A percentile compares a stretch with the other conserved stretches of the same genome.
Evolutionary conservation across 2,329 filamentous ascomycete genomes (phyloP).

Genomic region (Colletotrichum falcatum): DNA sequence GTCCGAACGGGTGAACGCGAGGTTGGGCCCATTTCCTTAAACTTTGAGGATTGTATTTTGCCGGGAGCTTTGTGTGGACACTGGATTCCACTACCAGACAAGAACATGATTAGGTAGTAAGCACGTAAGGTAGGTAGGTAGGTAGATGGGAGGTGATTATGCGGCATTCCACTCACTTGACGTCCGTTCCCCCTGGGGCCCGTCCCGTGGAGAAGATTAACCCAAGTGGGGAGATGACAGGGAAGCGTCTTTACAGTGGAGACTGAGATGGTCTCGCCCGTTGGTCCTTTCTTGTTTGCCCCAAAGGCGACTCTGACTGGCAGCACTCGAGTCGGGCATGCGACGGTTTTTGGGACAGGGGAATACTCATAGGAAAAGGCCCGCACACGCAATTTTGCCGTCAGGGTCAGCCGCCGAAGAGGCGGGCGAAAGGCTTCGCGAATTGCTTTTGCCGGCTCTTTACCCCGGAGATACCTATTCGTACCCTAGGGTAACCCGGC

Average conservation of each 20-base stretch:
- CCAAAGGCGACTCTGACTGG: neutral
- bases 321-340: neutral
- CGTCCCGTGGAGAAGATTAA: conserved; percentile 28
- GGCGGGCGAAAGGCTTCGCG: neutral
- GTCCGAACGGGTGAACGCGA: conserved; percentile 32
- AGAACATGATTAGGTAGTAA: conserved; percentile 32
- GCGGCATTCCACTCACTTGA: conserved; percentile 25
- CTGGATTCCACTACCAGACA: conserved; percentile 31
- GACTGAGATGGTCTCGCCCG: conserved; percentile 31
- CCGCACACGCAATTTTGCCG: neutral
- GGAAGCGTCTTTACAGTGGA: conserved; percentile 28
- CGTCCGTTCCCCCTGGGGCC: conserved; percentile 25
- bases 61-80: conserved; percentile 31
- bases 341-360: neutral
- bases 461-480: conserved; percentile 15
- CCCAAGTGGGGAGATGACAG: conserved; percentile 22
- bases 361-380: neutral
- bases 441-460: conserved; percentile 10
- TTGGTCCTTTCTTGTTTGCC: conserved; percentile 5
- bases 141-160: conserved; percentile 17
- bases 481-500: conserved; percentile 18
- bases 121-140: too few relatives aligned
- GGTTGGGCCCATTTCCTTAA: conserved; percentile 3
- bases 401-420: conserved; percentile 3
- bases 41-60: conserved; percentile 33